Conservation (phyloP, 768 basidiomycete genomes). For the Kwoniella bestiolae region DNA sequence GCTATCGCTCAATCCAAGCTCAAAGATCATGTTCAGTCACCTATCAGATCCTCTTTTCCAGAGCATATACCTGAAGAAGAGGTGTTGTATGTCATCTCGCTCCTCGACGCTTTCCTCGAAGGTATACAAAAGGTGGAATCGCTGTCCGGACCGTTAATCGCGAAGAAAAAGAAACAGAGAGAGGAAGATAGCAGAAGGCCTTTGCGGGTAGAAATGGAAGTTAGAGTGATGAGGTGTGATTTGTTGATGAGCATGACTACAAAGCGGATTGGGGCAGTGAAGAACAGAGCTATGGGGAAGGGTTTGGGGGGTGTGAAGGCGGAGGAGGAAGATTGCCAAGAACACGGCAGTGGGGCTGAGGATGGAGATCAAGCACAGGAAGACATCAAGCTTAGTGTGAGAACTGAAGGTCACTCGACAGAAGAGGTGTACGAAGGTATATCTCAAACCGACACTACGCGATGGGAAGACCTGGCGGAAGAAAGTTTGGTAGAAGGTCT, state of each 20-base stretch:
- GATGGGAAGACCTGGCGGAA: slow-evolving; percentile 39
- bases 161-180: slow-evolving; percentile 9
- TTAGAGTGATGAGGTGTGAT: slow-evolving; percentile 30
- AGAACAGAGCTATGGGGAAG: slow-evolving; percentile 22
- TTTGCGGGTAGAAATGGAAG: slow-evolving; percentile 33
- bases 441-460: too few relatives aligned
- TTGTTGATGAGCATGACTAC: slow-evolving; percentile 39
- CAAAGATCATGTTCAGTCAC: neutral
- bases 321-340: slow-evolving; percentile 6
- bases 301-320: neutral
- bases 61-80: neutral
- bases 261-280: slow-evolving; percentile 26
- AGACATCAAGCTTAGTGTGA: slow-evolving; percentile 15
- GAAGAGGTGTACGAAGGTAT: neutral
- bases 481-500: slow-evolving; percentile 23
- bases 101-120: neutral
- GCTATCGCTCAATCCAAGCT: slow-evolving; percentile 13
- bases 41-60: neutral
- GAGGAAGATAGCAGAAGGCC: slow-evolving; percentile 26
- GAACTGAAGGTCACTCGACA: neutral
- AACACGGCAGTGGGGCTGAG: neutral
- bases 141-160: slow-evolving; percentile 7
- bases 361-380: neutral
- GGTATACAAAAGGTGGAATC: neutral
- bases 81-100: neutral